Evolutionary conservation across 495 filamentous ascomycete species (phyloP).

Genomic region (Hypoxylon lenormandii): DNA sequence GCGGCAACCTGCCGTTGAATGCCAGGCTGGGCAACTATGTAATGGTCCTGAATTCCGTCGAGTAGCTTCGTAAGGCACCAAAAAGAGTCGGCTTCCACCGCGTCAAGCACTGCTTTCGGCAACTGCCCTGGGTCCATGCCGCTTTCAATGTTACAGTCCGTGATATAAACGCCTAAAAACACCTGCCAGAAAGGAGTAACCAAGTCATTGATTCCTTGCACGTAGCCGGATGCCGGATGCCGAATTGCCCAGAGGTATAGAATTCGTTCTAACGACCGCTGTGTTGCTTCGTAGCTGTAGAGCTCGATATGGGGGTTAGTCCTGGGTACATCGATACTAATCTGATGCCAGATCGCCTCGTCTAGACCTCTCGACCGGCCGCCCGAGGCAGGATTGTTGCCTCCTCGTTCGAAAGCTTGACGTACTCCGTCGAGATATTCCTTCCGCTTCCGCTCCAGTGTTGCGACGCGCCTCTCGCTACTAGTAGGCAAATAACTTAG

Average conservation of each 20-base stretch:
- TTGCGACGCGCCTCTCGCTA: slow-evolving; percentile 87
- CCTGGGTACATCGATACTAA: slow-evolving; percentile 96
- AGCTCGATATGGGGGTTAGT: slow-evolving; percentile 95
- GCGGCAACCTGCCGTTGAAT: slow-evolving; percentile 93
- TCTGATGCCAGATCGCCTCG: slow-evolving; percentile 97
- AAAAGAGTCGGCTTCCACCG: slow-evolving; percentile 96
- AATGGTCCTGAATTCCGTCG: slow-evolving; percentile 98
- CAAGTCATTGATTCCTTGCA: slow-evolving; percentile 98
- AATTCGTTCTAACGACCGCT: slow-evolving; percentile 91
- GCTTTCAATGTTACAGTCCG: slow-evolving; percentile 87
- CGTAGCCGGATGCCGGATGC: slow-evolving; percentile 96
- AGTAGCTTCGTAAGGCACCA: slow-evolving; percentile 97
- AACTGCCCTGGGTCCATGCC: slow-evolving; percentile 97
- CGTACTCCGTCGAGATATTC: slow-evolving; percentile 96
- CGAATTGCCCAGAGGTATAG: slow-evolving; percentile 97
- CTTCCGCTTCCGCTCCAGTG: slow-evolving; percentile 92
- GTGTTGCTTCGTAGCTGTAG: slow-evolving; percentile 95
- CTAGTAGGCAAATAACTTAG: slow-evolving; percentile 95
- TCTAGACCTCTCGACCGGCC: slow-evolving; percentile 81
- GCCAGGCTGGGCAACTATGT: slow-evolving; percentile 95
- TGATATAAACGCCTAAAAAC: slow-evolving; percentile 92
- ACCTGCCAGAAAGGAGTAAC: slow-evolving; percentile 98
- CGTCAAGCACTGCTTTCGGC: slow-evolving; percentile 89
- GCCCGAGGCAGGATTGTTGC: slow-evolving; percentile 45
- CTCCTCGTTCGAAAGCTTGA: slow-evolving; percentile 87